A percentile compares a stretch with the other conserved stretches of the same genome.
Conservation (phyloP, 83 land plant genomes). For the Picea mariana region DNA sequence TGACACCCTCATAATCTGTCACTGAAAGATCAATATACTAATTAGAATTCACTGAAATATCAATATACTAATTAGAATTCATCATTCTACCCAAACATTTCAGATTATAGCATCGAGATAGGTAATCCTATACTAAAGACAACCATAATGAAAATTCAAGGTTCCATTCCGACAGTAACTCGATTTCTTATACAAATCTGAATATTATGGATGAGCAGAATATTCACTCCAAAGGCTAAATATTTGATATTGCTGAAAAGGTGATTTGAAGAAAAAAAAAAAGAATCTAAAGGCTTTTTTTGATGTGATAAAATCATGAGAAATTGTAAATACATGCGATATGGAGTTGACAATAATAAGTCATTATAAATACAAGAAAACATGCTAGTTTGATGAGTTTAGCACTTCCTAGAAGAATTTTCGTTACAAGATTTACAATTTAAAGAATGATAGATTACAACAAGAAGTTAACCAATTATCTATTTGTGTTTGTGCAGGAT, state of each 20-base stretch:
- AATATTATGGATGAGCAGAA: not conserved
- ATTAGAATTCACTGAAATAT: constrained; percentile 7
- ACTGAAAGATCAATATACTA: constrained; percentile 4
- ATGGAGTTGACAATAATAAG: not conserved
- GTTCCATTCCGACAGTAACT: not conserved
- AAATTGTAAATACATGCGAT: not conserved
- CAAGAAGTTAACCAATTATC: too few species aligned
- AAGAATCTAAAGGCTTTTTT: not conserved
- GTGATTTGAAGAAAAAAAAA: not conserved
- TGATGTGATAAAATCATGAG: not conserved
- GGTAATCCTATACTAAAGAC: not conserved
- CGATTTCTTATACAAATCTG: not conserved
- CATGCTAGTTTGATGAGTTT: not conserved
- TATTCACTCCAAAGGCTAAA: not conserved
- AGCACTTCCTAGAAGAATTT: too few species aligned
- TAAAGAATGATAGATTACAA: too few species aligned
- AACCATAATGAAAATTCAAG: not conserved
- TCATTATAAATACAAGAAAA: not conserved
- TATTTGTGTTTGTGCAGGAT: too few species aligned
- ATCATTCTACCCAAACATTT: not conserved
- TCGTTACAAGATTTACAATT: too few species aligned
- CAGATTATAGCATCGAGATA: not conserved
- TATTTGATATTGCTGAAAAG: not conserved
- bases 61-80: not conserved
- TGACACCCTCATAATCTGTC: constrained; percentile 2